These are phyloP conservation scores for Fusarium brevicatenulatum DNA, from an alignment of 2,329 filamentous ascomycete species.

Conservation along the genomic window DNA sequence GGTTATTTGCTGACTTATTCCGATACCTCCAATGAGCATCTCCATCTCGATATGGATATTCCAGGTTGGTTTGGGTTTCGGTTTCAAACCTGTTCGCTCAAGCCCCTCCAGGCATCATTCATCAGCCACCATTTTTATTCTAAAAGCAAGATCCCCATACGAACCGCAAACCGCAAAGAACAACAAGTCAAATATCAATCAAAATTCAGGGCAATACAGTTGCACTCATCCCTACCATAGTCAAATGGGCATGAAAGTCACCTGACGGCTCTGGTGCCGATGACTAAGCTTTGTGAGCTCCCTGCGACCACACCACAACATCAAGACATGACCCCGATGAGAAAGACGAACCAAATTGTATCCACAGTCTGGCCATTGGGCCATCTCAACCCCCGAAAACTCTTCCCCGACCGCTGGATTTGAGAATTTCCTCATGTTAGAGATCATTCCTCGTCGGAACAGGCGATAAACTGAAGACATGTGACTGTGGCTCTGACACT, in stretches of 20 bases:
- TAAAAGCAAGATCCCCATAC: neutral
- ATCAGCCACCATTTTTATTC: neutral
- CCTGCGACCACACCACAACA: constrained; percentile 41
- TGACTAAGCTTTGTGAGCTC: constrained; percentile 39
- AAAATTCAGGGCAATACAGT: neutral
- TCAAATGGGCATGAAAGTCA: neutral
- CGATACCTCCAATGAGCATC: constrained; percentile 11
- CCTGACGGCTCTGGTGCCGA: neutral
- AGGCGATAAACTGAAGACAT: neutral
- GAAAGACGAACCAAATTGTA: constrained; percentile 38
- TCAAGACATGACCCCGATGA: constrained; percentile 40
- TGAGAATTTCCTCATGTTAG: constrained; percentile 20
- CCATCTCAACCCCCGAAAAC: constrained; percentile 34
- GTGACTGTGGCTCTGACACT: neutral
- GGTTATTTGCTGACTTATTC: constrained; percentile 5
- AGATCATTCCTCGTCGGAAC: neutral
- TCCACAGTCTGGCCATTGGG: constrained; percentile 44
- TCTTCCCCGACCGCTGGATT: constrained; percentile 23
- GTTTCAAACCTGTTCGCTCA: constrained; percentile 15
- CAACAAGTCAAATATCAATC: neutral
- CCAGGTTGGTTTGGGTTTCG: constrained; percentile 10
- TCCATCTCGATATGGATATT: neutral
- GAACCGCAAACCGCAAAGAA: neutral
- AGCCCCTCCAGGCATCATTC: constrained; percentile 5
- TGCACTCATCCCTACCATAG: neutral